Base-by-base conservation (phyloP, 805 yeast genomes). In the Naumovozyma baii region DNA sequence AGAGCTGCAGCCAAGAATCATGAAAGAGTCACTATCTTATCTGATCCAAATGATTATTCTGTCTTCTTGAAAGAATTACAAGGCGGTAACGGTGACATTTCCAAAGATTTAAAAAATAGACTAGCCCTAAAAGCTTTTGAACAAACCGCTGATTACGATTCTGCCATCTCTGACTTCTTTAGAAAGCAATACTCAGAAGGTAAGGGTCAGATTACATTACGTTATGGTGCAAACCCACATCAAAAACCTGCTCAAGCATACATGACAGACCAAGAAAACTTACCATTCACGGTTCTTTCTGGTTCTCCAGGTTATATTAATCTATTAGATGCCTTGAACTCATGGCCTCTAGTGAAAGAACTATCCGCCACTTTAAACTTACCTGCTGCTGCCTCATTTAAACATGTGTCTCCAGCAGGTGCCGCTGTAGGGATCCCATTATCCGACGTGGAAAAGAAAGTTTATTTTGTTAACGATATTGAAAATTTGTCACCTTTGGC, bases 1-100 rank as follows among this genome's bases (percentile, higher is more conserved):
- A 80, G 98, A 68, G 98, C 98, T 37, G 97, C 97, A 44, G 98
- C 98, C 49, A 90, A 90, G 71, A 90, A 90, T 71, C 98, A 90
- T 65, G 73, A 90, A 46, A 79, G 98, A 68, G 97, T 90, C 44
- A 83, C 95, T 46, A 90, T 90, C 50, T 72, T 90, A 57, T 83
- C 94, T 18, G 97, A 90, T 68, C 97, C 98, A 50, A 70, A 69
- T 40, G 97, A 90, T 67, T 90, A 90, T 68, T 78, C 95, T 40
- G 73, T 71, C 38, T 90, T 90, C 67, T 69, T 90, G 49, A 76
- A 78, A 59, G 95, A 92, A 66, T 74, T 90, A 57, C 72, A 71
- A n/a, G n/a, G n/a, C 55, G 46, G 57, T 34, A 33, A 38, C n/a
- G 90, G 92, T 46, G 82, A 76, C 50, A 74, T 92, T 52, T 69